phyloP scores from a whole-genome alignment of 1,284 basidiomycete species.

The Naganishia albida region DNA sequence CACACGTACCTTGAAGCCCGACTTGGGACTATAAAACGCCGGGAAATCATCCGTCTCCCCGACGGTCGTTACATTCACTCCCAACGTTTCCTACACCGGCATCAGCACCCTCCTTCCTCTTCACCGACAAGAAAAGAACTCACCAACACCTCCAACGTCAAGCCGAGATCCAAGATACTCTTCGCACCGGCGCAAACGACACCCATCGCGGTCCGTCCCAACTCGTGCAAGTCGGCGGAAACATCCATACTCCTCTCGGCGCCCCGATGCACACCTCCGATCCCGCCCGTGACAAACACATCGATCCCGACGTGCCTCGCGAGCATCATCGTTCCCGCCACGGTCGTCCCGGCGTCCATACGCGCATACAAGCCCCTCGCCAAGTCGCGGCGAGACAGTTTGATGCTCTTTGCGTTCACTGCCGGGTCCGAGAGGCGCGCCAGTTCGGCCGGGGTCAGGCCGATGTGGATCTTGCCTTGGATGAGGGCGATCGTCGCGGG shows the following conservation, averaged over 20 bases:
- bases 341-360: slow-evolving; percentile 83
- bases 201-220: slow-evolving; percentile 75
- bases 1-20: slow-evolving; percentile 71
- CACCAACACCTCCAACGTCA: slow-evolving; percentile 89
- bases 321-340: slow-evolving; percentile 81
- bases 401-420: slow-evolving; percentile 58
- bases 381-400: slow-evolving; percentile 86
- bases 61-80: slow-evolving; percentile 86
- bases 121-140: slow-evolving; percentile 1
- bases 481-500: slow-evolving; percentile 92
- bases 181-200: slow-evolving; percentile 94
- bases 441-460: slow-evolving; percentile 68
- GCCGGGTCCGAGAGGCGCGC: slow-evolving; percentile 67
- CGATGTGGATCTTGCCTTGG: slow-evolving; percentile 80
- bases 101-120: neutral
- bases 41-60: slow-evolving; percentile 78
- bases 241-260: slow-evolving; percentile 89
- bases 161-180: slow-evolving; percentile 89
- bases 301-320: slow-evolving; percentile 80
- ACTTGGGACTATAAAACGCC: slow-evolving; percentile 85
- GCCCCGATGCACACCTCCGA: slow-evolving; percentile 81
- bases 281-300: slow-evolving; percentile 59
- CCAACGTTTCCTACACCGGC: slow-evolving; percentile 80
- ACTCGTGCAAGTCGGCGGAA: slow-evolving; percentile 83
- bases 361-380: slow-evolving; percentile 58